Percentiles rank a stretch among this genome's conserved stretches.
These are phyloP conservation scores for Zopfochytrium polystomum DNA, from an alignment of 371 early-diverging fungal genomes.

Conservation along the genomic window DNA sequence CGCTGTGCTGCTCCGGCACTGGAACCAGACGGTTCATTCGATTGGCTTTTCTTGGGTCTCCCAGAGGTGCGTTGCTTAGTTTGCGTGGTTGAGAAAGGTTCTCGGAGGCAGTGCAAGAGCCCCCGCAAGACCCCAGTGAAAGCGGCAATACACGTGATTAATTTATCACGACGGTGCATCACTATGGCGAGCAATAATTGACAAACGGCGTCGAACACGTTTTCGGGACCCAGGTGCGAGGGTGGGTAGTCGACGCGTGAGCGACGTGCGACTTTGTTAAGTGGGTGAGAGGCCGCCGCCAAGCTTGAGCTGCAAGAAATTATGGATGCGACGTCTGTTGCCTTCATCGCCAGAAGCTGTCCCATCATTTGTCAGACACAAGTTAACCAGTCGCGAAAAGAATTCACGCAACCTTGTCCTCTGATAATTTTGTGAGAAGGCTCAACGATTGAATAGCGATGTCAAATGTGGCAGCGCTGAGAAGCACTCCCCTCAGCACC, in stretches of 20 bases:
- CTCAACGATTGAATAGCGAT: constrained; percentile 1
- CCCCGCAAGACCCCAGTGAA: constrained; percentile 20
- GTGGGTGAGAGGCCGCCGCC: constrained; percentile 1
- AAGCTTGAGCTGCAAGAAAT: too few species aligned
- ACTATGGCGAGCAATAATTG: constrained; percentile 28
- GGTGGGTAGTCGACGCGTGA: not conserved
- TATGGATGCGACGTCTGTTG: constrained; percentile 23
- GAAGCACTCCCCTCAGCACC: not conserved
- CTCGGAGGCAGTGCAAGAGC: constrained; percentile 23
- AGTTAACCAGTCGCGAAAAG: not conserved
- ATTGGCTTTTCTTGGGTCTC: too few species aligned
- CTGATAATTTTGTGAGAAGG: constrained; percentile 9
- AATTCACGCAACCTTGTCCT: constrained; percentile 11
- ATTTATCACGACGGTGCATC: constrained; percentile 24
- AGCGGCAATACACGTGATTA: constrained; percentile 28
- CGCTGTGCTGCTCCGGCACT: too few species aligned
- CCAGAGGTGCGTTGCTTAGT: too few species aligned
- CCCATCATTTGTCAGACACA: not conserved
- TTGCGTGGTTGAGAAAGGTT: too few species aligned
- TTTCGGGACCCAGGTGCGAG: constrained; percentile 10
- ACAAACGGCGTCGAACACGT: constrained; percentile 32
- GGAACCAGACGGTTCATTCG: too few species aligned
- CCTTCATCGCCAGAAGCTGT: constrained; percentile 21
- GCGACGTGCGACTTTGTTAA: constrained; percentile 4
- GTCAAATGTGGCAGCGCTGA: not conserved